Percentiles rank a stretch among this genome's conserved stretches.
These are phyloP conservation scores for Aphanomyces astaci DNA, from an alignment of 352 stramenopile genomes.

Conservation along the genomic window DNA sequence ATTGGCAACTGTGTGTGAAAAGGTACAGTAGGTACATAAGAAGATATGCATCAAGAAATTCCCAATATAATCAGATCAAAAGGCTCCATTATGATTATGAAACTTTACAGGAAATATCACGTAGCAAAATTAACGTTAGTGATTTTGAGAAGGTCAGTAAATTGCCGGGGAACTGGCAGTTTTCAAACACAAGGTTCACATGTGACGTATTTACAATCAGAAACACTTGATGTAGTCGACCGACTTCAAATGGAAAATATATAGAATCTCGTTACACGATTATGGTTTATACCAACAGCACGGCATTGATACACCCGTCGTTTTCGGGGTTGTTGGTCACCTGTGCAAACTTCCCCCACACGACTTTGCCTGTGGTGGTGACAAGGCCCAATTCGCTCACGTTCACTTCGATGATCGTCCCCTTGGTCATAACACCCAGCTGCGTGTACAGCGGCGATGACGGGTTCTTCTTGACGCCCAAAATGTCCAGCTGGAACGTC, in stretches of 20 bases:
- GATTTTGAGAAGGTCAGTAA: too few species aligned
- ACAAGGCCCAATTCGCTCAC: constrained; percentile 99
- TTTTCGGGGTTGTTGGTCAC: constrained; percentile 99
- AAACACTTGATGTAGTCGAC: too few species aligned
- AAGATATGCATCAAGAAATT: too few species aligned
- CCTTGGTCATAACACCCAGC: constrained; percentile 99
- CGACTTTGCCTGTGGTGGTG: constrained; percentile 98
- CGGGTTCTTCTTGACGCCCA: constrained; percentile 99
- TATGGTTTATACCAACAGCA: constrained; percentile 93
- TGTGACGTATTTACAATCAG: too few species aligned
- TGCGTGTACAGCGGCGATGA: constrained; percentile 94
- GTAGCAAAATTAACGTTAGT: too few species aligned
- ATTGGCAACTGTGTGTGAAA: too few species aligned
- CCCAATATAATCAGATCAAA: too few species aligned
- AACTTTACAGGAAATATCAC: too few species aligned
- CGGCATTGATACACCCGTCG: constrained; percentile 99
- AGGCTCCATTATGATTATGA: too few species aligned
- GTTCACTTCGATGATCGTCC: constrained; percentile 98
- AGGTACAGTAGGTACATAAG: too few species aligned
- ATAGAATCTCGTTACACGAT: constrained; percentile 10
- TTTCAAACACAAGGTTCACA: too few species aligned
- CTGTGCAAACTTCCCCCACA: constrained; percentile 99
- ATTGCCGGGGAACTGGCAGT: too few species aligned
- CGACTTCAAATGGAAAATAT: constrained; percentile 7
- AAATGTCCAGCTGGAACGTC: constrained; percentile 99